Base-by-base conservation (phyloP, 2,329 filamentous ascomycete species). In the Pestalotiopsis sp. region DNA sequence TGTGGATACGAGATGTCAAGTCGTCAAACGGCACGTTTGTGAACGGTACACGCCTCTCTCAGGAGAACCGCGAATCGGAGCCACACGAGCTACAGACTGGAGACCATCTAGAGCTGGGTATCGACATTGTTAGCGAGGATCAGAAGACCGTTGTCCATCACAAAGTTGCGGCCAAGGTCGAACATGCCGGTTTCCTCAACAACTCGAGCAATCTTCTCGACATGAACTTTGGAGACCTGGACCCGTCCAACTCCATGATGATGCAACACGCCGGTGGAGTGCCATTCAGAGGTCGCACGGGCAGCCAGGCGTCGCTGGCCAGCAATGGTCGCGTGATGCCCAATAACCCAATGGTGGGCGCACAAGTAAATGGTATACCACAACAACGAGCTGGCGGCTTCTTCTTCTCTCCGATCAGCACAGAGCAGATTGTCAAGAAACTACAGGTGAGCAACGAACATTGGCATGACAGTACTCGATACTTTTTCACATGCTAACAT, bases 11-110 rank as follows among this genome's bases (percentile, higher is more conserved):
- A 68, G 96, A 99, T 81, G 92, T 99, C 74, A 99, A 98, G 81
- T 98, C 96, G 0, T 99, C 96, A 55, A 99, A 99, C 77, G 96
- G 96, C 68, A 99, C 96, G 0, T 99, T 99, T 79, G 95, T 99
- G 73, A 99, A 99, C 75, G 94, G 94, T 22, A 89, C 92, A 66
- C 90, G 96, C 38, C 80, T 99, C 68, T 98, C 96, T 2, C 93
- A 90, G 66, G 96, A 99, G 78, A 99, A 98, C 75, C 90, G 94
- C 73, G 96, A 99, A 80, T 98, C 95, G 0, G 96, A 98, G 70
- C 94, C 96, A 0, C 94, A 98, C 77, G 95, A 98, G 77, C 83
- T 99, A 40, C 91, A 94, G 75, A 94, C 95, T 68, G 91, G 94
- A 72, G 96, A 99, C 77, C 93, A 96, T 70, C 84, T 99, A 65